These are phyloP conservation scores for Kingdonia uniflora DNA, from an alignment of 164 flowering plant genomes.

Conservation along the genomic window DNA sequence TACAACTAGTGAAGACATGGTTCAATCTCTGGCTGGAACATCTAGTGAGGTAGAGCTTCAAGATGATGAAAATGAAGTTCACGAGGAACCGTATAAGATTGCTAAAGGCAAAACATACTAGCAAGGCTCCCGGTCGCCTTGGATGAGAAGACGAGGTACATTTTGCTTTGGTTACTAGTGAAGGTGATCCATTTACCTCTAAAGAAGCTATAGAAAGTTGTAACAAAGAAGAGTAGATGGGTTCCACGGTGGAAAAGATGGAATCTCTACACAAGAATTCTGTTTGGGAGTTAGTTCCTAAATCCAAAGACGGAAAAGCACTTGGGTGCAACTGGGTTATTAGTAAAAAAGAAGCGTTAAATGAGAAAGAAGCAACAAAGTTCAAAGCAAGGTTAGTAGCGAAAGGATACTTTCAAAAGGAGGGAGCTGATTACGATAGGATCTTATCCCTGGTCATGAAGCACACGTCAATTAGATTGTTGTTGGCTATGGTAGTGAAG, in stretches of 20 bases:
- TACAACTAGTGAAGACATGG: background rate
- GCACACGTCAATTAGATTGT: conserved; percentile 2
- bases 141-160: background rate
- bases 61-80: background rate
- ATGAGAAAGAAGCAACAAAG: background rate
- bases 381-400: background rate
- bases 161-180: background rate
- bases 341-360: background rate
- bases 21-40: background rate
- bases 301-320: background rate
- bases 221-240: background rate
- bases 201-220: background rate
- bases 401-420: conserved; percentile 1
- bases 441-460: background rate
- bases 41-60: background rate
- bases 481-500: background rate
- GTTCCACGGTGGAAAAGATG: background rate
- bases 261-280: conserved; percentile 1
- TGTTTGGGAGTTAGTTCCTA: conserved; percentile 2
- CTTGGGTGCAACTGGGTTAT: background rate
- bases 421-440: conserved; percentile 1
- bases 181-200: background rate
- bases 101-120: background rate
- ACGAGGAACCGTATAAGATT: background rate
- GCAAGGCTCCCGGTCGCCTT: background rate